phyloP scores from a whole-genome alignment of 306 rosid genomes.

The Lupinus albus region DNA sequence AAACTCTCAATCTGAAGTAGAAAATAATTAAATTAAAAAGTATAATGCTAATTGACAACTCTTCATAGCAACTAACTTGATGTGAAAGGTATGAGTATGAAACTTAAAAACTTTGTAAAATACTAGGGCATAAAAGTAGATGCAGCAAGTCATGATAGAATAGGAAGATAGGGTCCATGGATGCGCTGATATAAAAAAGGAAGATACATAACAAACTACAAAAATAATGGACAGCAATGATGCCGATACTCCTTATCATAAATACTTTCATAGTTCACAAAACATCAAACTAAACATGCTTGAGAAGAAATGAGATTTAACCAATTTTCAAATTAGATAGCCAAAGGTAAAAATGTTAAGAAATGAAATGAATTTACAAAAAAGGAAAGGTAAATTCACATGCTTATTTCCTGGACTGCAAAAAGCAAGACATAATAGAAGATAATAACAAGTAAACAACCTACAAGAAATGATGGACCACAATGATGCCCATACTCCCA shows the following conservation, averaged over 20 bases:
- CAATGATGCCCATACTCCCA: neutral
- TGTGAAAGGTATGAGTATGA: neutral
- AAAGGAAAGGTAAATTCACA: constrained; percentile 49
- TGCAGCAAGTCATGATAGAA: constrained; percentile 1
- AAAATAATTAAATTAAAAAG: constrained; percentile 7
- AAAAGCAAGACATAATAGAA: constrained; percentile 3
- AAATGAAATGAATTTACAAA: constrained; percentile 8
- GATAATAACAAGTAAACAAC: neutral
- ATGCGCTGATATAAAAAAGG: neutral
- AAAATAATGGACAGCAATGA: neutral
- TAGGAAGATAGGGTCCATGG: neutral
- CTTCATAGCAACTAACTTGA: constrained; percentile 1
- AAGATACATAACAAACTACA: neutral
- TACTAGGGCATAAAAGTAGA: neutral
- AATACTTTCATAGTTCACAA: too few relatives aligned
- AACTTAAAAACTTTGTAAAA: neutral
- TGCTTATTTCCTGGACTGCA: constrained; percentile 90
- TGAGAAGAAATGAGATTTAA: too few relatives aligned
- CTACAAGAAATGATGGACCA: neutral
- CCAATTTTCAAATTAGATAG: neutral
- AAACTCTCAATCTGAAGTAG: constrained; percentile 8
- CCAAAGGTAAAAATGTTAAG: constrained; percentile 9
- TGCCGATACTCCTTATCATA: neutral
- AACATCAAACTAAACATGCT: too few relatives aligned
- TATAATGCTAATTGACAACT: neutral